Conservation (phyloP, 805 yeast species). For the Scheffersomyces ergatensis region DNA sequence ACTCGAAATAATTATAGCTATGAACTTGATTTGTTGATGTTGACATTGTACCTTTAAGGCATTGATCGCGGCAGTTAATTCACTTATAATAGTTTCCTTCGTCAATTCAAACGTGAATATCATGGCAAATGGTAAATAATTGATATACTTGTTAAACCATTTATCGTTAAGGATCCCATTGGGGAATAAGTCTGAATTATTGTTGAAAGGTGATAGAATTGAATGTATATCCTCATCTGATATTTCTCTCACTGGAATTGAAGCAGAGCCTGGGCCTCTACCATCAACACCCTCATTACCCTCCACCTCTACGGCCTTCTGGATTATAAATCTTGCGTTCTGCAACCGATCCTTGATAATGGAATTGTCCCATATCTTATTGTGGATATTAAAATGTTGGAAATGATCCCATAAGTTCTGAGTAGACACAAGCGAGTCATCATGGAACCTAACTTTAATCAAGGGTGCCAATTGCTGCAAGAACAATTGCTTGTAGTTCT, state of each 20-base stretch:
- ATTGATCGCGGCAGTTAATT: constrained; percentile 14
- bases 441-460: constrained; percentile 11
- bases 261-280: no score
- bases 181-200: constrained; percentile 24
- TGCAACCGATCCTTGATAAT: constrained; percentile 34
- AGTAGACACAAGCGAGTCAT: constrained; percentile 1
- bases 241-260: background rate
- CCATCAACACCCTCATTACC: no score
- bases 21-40: constrained; percentile 13
- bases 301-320: constrained; percentile 6
- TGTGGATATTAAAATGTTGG: constrained; percentile 14
- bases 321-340: constrained; percentile 27
- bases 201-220: constrained; percentile 35
- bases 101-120: constrained; percentile 9
- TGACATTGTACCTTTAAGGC: constrained; percentile 10
- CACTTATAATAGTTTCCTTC: constrained; percentile 4
- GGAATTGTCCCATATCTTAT: constrained; percentile 34
- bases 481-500: constrained; percentile 23
- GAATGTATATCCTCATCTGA: constrained; percentile 18
- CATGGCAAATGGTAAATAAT: constrained; percentile 30
- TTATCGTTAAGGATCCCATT: constrained; percentile 26
- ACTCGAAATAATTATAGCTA: constrained; percentile 21
- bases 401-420: constrained; percentile 8
- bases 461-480: constrained; percentile 38
- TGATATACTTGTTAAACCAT: constrained; percentile 36